Base-by-base conservation (phyloP, 2,329 filamentous ascomycete genomes). In the Talaromyces sp. region DNA sequence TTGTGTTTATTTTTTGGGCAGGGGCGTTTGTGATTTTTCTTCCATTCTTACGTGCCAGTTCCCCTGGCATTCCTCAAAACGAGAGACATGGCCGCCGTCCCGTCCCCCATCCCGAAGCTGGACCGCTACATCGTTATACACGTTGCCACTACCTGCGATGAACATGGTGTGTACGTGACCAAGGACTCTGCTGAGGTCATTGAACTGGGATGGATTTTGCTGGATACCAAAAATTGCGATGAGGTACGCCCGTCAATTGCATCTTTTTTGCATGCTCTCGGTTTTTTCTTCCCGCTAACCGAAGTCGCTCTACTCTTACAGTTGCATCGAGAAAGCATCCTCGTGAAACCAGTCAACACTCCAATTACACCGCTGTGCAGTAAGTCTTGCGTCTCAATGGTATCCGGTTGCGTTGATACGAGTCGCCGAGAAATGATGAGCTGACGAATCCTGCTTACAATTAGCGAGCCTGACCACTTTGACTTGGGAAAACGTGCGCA, bases 121-220 rank as follows among this genome's bases (percentile, higher is more conserved):
- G 95, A 99, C 83, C 91, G 94, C 79, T 99, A 97, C 82, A 90
- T 97, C 70, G 92, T 99, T 75, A 97, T 98, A 78, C 95, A 99
- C 81, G 94, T 98, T 75, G 95, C 95, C 69, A 99, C 95, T 41
- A 99, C 95, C 72, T 99, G 95, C 82, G 95, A 99, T 80, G 95
- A 99, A 80, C 95, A 99, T 81, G 95, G 95, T 69, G 95, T 99
- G 70, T 99, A 99, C 80, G 95, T 99, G 66, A 99, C 95, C 67
- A 98, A 98, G 82, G 95, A 99, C 81, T 98, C 95, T 66, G 95
- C 95, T 68, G 95, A 99, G 83, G 95, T 99, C 71, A 99, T 99
- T 80, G 95, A 99, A 86, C 86, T 99, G 76, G 95, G 94, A 69
- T 99, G 95, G 95, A 97, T 98, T 76, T 83, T 99, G 74, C 85